Conservation (phyloP, 208 protist species). For the Tritrichomonas musculus region DNA sequence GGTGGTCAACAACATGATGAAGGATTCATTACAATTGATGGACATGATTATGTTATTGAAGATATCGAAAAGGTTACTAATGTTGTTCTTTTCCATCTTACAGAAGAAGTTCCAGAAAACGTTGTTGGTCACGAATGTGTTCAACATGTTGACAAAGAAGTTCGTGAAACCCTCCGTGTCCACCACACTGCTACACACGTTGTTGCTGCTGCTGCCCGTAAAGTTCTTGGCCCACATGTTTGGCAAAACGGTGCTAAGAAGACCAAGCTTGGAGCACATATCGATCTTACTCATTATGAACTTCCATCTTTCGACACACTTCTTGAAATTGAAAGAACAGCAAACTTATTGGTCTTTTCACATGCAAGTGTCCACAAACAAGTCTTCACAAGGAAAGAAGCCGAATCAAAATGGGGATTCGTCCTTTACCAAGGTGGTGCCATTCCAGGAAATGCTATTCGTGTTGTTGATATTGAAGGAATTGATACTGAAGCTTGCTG, state of each 20-base stretch:
- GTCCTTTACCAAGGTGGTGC: constrained; percentile 33
- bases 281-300: constrained; percentile 34
- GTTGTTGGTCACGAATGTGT: background rate
- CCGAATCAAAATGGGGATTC: constrained; percentile 2
- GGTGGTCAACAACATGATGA: constrained; percentile 38
- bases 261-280: background rate
- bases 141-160: constrained; percentile 15
- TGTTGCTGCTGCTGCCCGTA: background rate
- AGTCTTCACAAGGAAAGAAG: background rate
- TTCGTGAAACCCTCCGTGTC: background rate
- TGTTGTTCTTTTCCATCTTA: background rate
- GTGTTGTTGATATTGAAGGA: constrained; percentile 31
- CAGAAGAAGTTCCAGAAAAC: background rate
- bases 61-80: constrained; percentile 26
- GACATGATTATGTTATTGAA: background rate
- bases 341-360: background rate
- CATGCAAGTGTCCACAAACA: background rate
- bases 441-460: constrained; percentile 22
- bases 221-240: constrained; percentile 28
- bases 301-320: background rate
- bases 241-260: constrained; percentile 39
- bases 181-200: constrained; percentile 32
- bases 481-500: constrained; percentile 38
- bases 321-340: background rate
- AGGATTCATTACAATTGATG: background rate